These are phyloP conservation scores for Cryomyces antarcticus DNA, from an alignment of 495 filamentous ascomycete genomes.

Conservation along the genomic window DNA sequence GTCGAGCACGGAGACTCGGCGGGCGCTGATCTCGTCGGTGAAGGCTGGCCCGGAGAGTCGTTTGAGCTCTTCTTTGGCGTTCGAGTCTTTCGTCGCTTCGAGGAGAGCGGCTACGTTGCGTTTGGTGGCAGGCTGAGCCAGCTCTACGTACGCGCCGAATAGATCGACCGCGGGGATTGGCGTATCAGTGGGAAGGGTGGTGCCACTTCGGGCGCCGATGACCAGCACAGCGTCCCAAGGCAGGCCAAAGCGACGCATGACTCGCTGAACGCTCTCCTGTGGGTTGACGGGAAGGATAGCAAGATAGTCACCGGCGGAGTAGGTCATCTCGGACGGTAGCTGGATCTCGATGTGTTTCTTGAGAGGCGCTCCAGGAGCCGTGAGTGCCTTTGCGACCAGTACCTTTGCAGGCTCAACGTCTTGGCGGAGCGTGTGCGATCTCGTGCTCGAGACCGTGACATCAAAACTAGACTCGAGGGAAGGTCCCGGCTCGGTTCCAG, in stretches of 20 bases:
- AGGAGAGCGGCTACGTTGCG: conserved; percentile 27
- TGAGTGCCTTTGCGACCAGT: background rate
- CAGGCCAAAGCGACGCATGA: conserved; percentile 31
- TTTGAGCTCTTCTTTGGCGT: conserved; percentile 23
- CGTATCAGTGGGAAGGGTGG: conserved; percentile 34
- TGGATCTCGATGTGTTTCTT: conserved; percentile 49
- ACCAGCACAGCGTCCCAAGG: conserved; percentile 38
- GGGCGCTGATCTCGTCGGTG: conserved; percentile 29
- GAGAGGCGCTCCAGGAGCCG: conserved; percentile 24
- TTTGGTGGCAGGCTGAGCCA: conserved; percentile 46
- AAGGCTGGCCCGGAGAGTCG: conserved; percentile 29
- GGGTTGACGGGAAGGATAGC: conserved; percentile 53
- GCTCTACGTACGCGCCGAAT: conserved; percentile 49
- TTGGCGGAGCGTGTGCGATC: background rate
- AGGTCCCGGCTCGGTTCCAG: background rate
- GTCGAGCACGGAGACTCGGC: conserved; percentile 42
- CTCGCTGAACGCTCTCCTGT: conserved; percentile 31
- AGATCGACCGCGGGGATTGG: conserved; percentile 41
- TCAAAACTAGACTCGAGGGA: background rate
- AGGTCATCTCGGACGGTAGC: conserved; percentile 43
- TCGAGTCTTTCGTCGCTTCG: conserved; percentile 19
- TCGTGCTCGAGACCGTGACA: background rate
- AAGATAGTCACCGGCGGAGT: conserved; percentile 57
- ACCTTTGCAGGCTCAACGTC: background rate
- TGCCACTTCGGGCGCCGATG: conserved; percentile 24